A percentile compares a stretch with the other conserved stretches of the same genome.
phyloP scores from a whole-genome alignment of 2,329 filamentous ascomycete genomes.

The Fusarium bactridioides region DNA sequence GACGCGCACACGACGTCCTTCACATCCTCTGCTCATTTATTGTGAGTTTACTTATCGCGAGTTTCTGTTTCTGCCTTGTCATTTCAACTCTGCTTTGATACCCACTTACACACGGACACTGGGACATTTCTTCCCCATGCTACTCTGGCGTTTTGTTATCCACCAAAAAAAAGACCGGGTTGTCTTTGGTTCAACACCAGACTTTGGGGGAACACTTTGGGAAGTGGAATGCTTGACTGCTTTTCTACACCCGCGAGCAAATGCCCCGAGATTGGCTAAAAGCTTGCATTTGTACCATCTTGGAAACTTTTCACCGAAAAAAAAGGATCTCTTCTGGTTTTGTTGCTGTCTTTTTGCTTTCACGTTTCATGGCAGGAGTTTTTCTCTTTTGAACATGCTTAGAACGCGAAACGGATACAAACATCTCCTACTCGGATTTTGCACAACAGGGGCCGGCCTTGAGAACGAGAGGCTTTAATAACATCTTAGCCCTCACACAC shows the following conservation, averaged over 20 bases:
- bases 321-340: conserved; percentile 33
- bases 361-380: conserved; percentile 31
- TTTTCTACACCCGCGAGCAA: conserved; percentile 35
- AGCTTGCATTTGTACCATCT: conserved; percentile 32
- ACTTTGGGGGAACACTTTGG: conserved; percentile 13
- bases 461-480: conserved; percentile 14
- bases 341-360: conserved; percentile 32
- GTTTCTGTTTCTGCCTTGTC: conserved; percentile 32
- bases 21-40: conserved; percentile 45
- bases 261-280: conserved; percentile 32
- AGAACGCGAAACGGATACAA: conserved; percentile 37
- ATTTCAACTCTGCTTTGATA: conserved; percentile 40
- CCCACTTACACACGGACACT: conserved; percentile 26
- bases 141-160: conserved; percentile 37
- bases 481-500: conserved; percentile 16
- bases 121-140: conserved; percentile 22
- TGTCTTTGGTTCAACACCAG: conserved; percentile 31
- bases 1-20: conserved; percentile 33
- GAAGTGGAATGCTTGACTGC: conserved; percentile 32
- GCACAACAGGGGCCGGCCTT: neutral
- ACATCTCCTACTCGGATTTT: conserved; percentile 32
- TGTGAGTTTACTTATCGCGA: conserved; percentile 22
- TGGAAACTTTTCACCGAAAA: conserved; percentile 21
- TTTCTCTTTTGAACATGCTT: conserved; percentile 32
- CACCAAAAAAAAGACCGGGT: conserved; percentile 20